Evolutionary conservation across 495 filamentous ascomycete species (phyloP).

Genomic region (Chaetomium fimeti): DNA sequence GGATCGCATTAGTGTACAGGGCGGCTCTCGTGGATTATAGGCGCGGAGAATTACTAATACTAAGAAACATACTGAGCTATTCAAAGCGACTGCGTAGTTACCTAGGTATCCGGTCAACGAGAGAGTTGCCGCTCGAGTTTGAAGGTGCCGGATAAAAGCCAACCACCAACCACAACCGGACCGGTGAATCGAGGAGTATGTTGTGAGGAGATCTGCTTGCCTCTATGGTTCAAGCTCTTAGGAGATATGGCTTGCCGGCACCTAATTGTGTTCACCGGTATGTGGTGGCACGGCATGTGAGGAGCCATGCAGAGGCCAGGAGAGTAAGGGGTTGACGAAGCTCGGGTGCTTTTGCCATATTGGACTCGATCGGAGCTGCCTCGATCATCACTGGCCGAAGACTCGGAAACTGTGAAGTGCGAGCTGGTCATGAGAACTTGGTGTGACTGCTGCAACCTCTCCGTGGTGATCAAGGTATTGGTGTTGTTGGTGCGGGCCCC

Average conservation of each 20-base stretch:
- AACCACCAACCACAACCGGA: background rate
- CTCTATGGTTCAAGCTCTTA: background rate
- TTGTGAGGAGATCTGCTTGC: background rate
- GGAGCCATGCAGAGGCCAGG: background rate
- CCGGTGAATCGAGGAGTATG: background rate
- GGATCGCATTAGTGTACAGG: background rate
- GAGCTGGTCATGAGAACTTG: background rate
- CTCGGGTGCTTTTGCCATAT: background rate
- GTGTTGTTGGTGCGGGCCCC: constrained; percentile 21
- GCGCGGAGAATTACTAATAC: background rate
- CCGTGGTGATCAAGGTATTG: background rate
- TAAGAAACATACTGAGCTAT: background rate
- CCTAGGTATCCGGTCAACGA: background rate
- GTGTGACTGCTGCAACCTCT: background rate
- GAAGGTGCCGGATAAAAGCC: background rate
- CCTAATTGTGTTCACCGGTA: constrained; percentile 3
- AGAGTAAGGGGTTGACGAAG: background rate
- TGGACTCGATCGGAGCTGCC: no score
- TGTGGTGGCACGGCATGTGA: background rate
- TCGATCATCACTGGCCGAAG: background rate
- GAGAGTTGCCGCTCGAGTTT: background rate
- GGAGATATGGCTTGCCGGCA: background rate
- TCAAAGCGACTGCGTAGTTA: background rate
- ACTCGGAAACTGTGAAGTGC: background rate
- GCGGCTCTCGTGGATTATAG: background rate